Evolutionary conservation across 148 eudicot genomes (phyloP).

Genomic region (Simmondsia chinensis): DNA sequence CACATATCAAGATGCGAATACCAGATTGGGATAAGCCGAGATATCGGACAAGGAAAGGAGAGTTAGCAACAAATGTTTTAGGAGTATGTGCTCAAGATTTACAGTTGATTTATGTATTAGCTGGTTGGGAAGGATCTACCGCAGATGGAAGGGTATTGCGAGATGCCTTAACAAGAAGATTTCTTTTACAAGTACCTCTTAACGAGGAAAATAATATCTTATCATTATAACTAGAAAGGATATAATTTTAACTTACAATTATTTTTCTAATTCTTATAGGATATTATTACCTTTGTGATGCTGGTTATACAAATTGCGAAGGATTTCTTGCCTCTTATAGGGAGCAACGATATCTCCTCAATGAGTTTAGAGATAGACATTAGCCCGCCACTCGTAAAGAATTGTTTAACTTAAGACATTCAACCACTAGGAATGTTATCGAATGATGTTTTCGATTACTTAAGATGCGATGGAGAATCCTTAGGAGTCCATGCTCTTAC

Average conservation of each 20-base stretch:
- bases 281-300: constrained; percentile 4
- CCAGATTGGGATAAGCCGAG: background rate
- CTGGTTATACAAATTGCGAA: constrained; percentile 10
- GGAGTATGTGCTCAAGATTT: constrained; percentile 1
- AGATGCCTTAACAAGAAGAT: constrained; percentile 5
- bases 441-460: constrained; percentile 8
- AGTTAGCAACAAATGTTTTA: constrained; percentile 9
- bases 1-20: constrained; percentile 4
- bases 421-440: background rate
- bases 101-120: constrained; percentile 3
- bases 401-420: constrained; percentile 6
- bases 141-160: constrained; percentile 5
- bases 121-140: constrained; percentile 8
- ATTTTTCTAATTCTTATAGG: background rate
- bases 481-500: constrained; percentile 3
- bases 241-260: background rate
- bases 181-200: too few relatives aligned
- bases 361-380: constrained; percentile 9
- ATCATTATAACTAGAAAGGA: constrained; percentile 7
- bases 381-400: background rate
- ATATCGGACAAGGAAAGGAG: constrained; percentile 8
- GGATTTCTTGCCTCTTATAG: constrained; percentile 7
- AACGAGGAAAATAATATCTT: too few relatives aligned
- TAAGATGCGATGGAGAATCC: constrained; percentile 5
- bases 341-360: constrained; percentile 7